Base-by-base conservation (phyloP, 1,284 basidiomycete species). In the Fistulinella staudtii region DNA sequence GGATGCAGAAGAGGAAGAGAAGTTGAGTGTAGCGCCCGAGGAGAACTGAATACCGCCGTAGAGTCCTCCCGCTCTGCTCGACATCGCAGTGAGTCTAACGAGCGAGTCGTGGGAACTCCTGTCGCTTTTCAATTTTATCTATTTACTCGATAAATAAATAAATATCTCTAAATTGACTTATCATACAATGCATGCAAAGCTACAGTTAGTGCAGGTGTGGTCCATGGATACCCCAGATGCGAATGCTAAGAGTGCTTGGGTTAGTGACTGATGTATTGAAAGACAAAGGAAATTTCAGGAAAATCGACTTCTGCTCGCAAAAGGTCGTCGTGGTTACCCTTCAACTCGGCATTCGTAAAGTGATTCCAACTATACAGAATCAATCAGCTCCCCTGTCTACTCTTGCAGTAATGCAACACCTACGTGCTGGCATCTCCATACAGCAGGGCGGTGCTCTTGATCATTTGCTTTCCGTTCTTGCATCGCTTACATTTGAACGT, bases 401-500 rank as follows among this genome's bases (percentile, higher is more conserved):
- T 28, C 31, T 11, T 29, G 10, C 28, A 17, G 9, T 28, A 40
- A 14, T 30, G 41, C 14, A 14, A n/a, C 13, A 84, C 92, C 57
- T 75, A 93, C 90, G 93, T 93, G 85, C 91, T 95, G 7, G 91
- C 91, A 65, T 99, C 95, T 27, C 96, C 96, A 56, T 99, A 99
- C 15, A 99, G 68, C 62, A 99, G 67, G 0, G 91, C 93, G 1
- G 82, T 80, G 3, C 91, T 76, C 65, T 95, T 96, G 61, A 82
- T 74, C 36, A 78, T 65, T 67, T 99, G 95, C 60, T 80, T 87
- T 18, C 92, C 94, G 51, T 90, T 76, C 65, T 80, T 86, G 71
- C 96, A 99, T 24, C 94, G 79, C 67, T 93, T 94, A 71, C 94
- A 98, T 69, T 98, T 99, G 80, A 93, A 96, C 5, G 91, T 93